These are phyloP conservation scores for Neofusicoccum ribis DNA, from an alignment of 2,329 filamentous ascomycete species.

Conservation along the genomic window DNA sequence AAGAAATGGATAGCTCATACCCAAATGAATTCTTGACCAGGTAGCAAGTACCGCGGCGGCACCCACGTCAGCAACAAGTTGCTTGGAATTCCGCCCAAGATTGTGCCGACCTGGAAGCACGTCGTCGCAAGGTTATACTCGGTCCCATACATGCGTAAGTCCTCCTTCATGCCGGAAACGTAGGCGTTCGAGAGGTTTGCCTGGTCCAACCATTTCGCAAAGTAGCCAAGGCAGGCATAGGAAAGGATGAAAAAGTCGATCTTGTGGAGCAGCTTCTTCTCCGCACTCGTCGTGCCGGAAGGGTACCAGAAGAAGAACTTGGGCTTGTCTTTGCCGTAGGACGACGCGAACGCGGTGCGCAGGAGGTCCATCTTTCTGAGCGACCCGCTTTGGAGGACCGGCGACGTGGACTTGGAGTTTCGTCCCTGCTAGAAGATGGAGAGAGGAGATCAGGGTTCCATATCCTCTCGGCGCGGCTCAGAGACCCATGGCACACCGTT, in stretches of 20 bases:
- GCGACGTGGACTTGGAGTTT: no score
- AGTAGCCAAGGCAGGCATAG: conserved; percentile 24
- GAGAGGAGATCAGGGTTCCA: neutral
- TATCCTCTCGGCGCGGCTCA: neutral
- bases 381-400: neutral
- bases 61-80: conserved; percentile 13
- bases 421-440: neutral
- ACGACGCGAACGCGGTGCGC: neutral
- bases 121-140: conserved; percentile 24
- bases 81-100: neutral
- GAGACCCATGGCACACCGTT: neutral
- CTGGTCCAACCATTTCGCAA: conserved; percentile 28
- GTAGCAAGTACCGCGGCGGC: conserved; percentile 9
- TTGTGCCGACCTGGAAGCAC: conserved; percentile 9
- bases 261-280: conserved; percentile 24
- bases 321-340: neutral
- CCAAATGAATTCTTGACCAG: conserved; percentile 9
- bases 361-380: neutral
- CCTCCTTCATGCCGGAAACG: conserved; percentile 32
- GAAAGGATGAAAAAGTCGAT: conserved; percentile 23
- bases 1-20: neutral
- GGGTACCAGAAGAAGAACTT: conserved; percentile 17
- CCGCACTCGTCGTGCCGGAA: conserved; percentile 19
- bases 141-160: conserved; percentile 22
- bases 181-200: conserved; percentile 29